Conservation (phyloP, 768 basidiomycete species). For the Leccinum imitatum region DNA sequence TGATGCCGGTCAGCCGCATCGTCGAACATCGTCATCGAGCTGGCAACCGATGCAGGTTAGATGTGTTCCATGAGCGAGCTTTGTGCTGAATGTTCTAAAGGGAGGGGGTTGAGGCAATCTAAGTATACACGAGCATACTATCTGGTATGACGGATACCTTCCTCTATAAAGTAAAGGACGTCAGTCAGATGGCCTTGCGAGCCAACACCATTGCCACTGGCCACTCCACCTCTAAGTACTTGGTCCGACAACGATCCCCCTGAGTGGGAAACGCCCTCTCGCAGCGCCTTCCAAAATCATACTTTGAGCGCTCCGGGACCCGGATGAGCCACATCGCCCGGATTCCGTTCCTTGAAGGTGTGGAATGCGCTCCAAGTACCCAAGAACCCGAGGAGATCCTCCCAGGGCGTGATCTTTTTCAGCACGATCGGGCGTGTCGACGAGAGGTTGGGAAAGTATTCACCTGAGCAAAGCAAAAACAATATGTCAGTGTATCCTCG, state of each 20-base stretch:
- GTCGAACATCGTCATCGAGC: neutral
- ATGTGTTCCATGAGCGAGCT: neutral
- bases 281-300: constrained; percentile 57
- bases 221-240: constrained; percentile 14
- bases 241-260: too few relatives aligned
- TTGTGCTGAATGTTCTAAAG: neutral
- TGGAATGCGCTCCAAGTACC: constrained; percentile 71
- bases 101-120: neutral
- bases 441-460: constrained; percentile 41
- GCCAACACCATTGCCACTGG: constrained; percentile 33
- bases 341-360: constrained; percentile 61
- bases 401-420: constrained; percentile 60
- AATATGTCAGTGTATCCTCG: neutral
- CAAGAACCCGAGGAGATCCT: constrained; percentile 64
- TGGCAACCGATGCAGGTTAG: neutral
- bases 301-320: constrained; percentile 59
- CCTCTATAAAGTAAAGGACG: neutral
- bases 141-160: neutral
- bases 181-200: constrained; percentile 8
- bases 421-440: constrained; percentile 46
- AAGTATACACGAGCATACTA: neutral
- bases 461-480: constrained; percentile 28
- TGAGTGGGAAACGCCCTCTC: constrained; percentile 23
- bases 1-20: constrained; percentile 9
- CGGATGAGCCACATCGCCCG: constrained; percentile 46